Percentiles rank a stretch among this genome's conserved stretches.
Conservation (phyloP, 768 basidiomycete species). For the Dictyophora rubrovolvata region DNA sequence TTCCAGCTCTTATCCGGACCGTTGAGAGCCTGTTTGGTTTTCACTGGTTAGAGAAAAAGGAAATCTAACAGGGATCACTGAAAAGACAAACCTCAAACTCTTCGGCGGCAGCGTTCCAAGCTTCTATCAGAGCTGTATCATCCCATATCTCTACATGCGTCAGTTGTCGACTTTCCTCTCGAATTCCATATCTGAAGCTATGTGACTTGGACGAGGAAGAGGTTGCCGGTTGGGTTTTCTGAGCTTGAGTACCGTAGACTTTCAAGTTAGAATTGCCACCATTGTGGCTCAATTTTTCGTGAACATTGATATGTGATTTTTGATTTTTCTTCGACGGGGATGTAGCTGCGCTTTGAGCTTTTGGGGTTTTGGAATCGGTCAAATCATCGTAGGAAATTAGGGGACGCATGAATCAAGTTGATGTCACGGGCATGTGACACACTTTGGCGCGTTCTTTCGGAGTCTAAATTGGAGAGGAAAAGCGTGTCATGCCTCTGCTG, state of each 20-base stretch:
- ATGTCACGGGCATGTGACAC: too few species aligned
- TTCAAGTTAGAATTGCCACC: conserved; percentile 11
- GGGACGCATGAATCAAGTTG: conserved; percentile 23
- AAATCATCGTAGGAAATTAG: conserved; percentile 60
- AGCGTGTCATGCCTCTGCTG: too few species aligned
- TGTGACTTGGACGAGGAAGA: conserved; percentile 2
- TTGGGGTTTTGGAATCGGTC: conserved; percentile 30
- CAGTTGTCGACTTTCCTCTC: conserved; percentile 51
- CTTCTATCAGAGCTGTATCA: conserved; percentile 70
- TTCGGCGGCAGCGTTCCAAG: conserved; percentile 77
- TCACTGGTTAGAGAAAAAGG: neutral
- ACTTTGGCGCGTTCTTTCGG: too few species aligned
- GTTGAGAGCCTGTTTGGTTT: conserved; percentile 41
- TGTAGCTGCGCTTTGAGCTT: conserved; percentile 12
- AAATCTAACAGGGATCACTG: neutral
- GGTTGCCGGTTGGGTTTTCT: too few species aligned
- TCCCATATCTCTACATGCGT: conserved; percentile 78
- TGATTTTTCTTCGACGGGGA: conserved; percentile 50
- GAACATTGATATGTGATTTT: conserved; percentile 25
- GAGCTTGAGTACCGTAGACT: conserved; percentile 37
- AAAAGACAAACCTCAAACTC: conserved; percentile 55
- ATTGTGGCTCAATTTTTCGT: conserved; percentile 14
- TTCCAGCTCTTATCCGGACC: conserved; percentile 70
- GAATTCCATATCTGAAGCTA: conserved; percentile 18
- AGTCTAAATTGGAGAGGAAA: too few species aligned